Evolutionary conservation across 371 early-diverging fungal genomes (phyloP), one percentile per base, ranked within the genome.

Genomic region (Lichtheimia ramosa): DNA sequence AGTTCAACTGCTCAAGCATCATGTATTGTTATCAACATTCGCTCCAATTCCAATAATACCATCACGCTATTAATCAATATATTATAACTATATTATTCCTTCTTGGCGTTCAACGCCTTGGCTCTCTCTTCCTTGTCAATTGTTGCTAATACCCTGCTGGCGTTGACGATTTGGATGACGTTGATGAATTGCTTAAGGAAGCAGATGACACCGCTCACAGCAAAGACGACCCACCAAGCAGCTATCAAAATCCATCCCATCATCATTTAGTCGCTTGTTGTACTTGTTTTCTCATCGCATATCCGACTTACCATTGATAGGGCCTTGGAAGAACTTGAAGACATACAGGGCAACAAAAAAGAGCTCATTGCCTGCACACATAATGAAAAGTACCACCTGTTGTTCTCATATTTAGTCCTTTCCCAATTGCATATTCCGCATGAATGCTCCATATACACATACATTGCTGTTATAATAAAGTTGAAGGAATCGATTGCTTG

Each of bases 361-460:
- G 2, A 92, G 74, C 75, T 96, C 94, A 71, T 96, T 94, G 43
- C 91, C 91, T 54, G 91, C 90, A 74, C 98, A 97, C 68, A 96
- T 88, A 40, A 83, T 65, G 71, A 97, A 97, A 59, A 97, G 76
- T 13, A 96, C 95, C 40, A 74, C 64, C 89, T 88, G 71, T 54
- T 15, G 16, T 6, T 25, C 56, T 20, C 5, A 48, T 54, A n/a
- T 27, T 43, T 51, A 51, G 28, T 10, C 10, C 28, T 43, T 13
- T 12, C 21, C 23, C 48, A 6, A 34, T 34, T 8, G 34, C 0
- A 41, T 5, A 16, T 21, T 23, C 25, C 13, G 14, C 18, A 51
- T 8, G 51, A 23, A 27, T 42, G n/a, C 25, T 23, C 40, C n/a
- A 24, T 23, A 0, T 48, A 50, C 41, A 39, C 53, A 43, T 82